phyloP scores from a whole-genome alignment of 2,329 filamentous ascomycete genomes.

The Aspergillus sp. region DNA sequence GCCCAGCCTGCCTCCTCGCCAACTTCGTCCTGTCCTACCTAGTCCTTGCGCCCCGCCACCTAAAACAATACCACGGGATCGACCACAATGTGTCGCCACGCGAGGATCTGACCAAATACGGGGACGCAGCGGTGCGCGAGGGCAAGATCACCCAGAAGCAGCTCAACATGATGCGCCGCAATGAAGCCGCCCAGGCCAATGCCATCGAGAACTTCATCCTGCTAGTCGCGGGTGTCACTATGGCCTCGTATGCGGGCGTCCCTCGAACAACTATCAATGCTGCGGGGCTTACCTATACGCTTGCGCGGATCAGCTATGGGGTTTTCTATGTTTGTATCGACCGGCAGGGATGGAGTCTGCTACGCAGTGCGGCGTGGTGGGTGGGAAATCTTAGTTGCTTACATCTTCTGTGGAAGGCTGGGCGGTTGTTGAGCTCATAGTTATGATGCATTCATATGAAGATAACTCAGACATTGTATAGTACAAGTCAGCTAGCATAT shows the following conservation, averaged over 20 bases:
- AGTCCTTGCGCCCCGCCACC: constrained; percentile 42
- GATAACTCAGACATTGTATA: too few relatives aligned
- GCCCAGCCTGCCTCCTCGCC: constrained; percentile 33
- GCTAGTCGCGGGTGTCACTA: constrained; percentile 34
- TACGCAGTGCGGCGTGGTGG: constrained; percentile 44
- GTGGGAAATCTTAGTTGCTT: constrained; percentile 43
- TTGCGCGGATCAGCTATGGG: constrained; percentile 42
- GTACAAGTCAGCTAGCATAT: too few relatives aligned
- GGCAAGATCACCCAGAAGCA: constrained; percentile 44
- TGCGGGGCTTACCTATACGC: constrained; percentile 39
- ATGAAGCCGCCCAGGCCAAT: constrained; percentile 48
- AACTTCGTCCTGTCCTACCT: constrained; percentile 42
- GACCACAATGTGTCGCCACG: constrained; percentile 50
- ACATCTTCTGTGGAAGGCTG: constrained; percentile 31
- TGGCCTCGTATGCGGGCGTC: constrained; percentile 42
- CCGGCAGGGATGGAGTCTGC: constrained; percentile 30
- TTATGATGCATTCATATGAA: too few relatives aligned
- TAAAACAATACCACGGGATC: constrained; percentile 43
- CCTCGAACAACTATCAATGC: constrained; percentile 35
- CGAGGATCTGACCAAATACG: constrained; percentile 47
- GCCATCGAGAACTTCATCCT: constrained; percentile 35
- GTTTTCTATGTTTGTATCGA: constrained; percentile 41
- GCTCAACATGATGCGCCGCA: constrained; percentile 43
- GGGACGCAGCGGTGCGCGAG: constrained; percentile 40
- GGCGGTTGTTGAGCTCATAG: not conserved